These are phyloP conservation scores for Zymoseptoria tritici DNA, from an alignment of 2,329 filamentous ascomycete species.

Conservation along the genomic window DNA sequence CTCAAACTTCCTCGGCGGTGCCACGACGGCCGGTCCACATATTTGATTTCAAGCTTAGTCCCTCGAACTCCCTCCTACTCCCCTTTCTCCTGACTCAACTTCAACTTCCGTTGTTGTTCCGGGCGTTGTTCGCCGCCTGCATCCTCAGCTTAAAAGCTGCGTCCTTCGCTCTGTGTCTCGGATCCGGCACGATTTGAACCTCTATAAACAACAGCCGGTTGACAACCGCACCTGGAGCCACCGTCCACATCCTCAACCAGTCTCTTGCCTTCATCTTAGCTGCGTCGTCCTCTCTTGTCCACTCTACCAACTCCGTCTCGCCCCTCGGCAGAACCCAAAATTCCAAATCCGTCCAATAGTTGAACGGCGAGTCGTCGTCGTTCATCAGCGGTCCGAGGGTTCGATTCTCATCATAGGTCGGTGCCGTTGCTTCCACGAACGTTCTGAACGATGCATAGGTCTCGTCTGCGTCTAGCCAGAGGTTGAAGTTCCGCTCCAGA, in stretches of 20 bases:
- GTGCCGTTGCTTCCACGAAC: not conserved
- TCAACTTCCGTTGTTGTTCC: not conserved
- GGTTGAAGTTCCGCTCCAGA: not conserved
- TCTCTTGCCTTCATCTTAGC: not conserved
- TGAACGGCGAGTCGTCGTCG: slow-evolving; percentile 1
- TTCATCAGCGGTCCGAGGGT: not conserved
- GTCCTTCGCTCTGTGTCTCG: not conserved
- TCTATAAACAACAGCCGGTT: slow-evolving; percentile 1
- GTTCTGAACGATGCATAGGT: not conserved
- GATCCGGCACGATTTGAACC: slow-evolving; percentile 1
- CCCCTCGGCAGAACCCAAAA: not conserved
- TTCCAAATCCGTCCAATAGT: not conserved
- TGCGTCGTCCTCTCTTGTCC: not conserved
- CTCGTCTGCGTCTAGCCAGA: not conserved
- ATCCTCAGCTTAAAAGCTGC: not conserved
- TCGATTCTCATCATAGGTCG: not conserved
- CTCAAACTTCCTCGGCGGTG: no score
- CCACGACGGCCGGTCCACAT: not conserved
- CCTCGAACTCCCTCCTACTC: not conserved
- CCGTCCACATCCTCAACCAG: not conserved
- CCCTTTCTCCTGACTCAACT: not conserved
- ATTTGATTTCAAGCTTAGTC: not conserved
- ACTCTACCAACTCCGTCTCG: not conserved
- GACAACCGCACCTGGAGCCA: not conserved
- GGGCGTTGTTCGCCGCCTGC: not conserved